Percentiles rank a stretch among this genome's conserved stretches.
Conservation (phyloP, 805 yeast species). For the Yarrowia yakushimensis region DNA sequence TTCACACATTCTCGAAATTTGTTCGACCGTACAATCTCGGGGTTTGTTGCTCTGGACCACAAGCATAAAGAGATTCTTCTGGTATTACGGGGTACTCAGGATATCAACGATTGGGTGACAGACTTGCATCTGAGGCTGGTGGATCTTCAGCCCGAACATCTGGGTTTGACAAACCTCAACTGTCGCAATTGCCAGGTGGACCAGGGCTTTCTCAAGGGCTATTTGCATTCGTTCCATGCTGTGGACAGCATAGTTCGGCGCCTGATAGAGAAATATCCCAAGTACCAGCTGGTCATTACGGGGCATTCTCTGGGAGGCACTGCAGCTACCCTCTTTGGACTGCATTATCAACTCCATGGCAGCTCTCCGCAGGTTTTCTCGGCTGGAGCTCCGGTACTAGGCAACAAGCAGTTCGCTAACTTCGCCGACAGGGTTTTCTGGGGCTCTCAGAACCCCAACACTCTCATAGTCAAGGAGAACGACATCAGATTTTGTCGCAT, state of each 20-base stretch:
- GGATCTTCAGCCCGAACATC: background rate
- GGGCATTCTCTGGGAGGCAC: conserved; percentile 12
- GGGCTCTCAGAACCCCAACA: conserved; percentile 4
- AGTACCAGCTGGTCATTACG: background rate
- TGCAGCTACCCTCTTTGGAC: conserved; percentile 11
- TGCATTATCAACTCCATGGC: background rate
- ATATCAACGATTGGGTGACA: conserved; percentile 4
- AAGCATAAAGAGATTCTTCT: background rate
- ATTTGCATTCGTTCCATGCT: background rate
- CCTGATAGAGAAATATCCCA: background rate
- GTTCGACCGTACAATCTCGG: conserved; percentile 1
- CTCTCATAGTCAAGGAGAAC: background rate
- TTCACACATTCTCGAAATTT: background rate
- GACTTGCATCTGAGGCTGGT: background rate
- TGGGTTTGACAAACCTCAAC: background rate
- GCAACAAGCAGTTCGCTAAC: conserved; percentile 8
- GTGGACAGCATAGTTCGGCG: background rate
- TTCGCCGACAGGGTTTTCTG: conserved; percentile 10
- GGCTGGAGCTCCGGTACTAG: background rate
- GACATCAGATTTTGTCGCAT: background rate
- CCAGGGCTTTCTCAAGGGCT: background rate
- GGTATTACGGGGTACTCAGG: conserved; percentile 1
- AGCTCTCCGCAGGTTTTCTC: background rate
- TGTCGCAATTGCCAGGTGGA: background rate
- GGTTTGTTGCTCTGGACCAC: conserved; percentile 12